Conservation (phyloP, 495 filamentous ascomycete genomes). For the Amniculicola lignicola region DNA sequence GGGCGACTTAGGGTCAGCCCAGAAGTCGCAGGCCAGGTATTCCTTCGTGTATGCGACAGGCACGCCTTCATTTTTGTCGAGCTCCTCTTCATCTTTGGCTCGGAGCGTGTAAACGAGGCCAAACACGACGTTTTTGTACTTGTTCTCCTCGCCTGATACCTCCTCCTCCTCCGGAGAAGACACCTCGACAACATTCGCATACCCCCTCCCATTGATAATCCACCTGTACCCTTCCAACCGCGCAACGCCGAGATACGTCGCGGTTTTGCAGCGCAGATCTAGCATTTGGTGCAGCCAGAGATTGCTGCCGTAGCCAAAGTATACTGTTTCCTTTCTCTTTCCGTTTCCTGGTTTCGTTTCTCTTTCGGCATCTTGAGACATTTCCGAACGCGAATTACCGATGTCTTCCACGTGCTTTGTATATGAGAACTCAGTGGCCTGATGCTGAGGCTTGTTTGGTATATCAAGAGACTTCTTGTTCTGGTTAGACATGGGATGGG, state of each 20-base stretch:
- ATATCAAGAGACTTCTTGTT: no score
- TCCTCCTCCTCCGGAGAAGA: not conserved
- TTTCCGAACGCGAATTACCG: no score
- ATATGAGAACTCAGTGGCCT: no score
- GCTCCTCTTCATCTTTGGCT: conserved; percentile 44
- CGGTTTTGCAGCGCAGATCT: conserved; percentile 54
- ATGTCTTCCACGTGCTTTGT: no score
- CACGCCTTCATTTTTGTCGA: conserved; percentile 60
- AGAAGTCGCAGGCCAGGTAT: conserved; percentile 43
- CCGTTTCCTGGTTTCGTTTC: no score
- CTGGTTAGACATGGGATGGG: no score
- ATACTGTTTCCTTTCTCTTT: conserved; percentile 45
- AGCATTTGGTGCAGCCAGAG: conserved; percentile 69
- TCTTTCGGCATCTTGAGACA: no score
- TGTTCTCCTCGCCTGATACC: not conserved
- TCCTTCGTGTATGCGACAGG: conserved; percentile 53
- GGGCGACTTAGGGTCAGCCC: no score
- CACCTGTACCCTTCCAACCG: conserved; percentile 56
- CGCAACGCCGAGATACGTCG: conserved; percentile 48
- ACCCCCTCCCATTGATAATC: conserved; percentile 65
- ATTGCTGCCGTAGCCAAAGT: conserved; percentile 76
- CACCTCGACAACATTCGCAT: conserved; percentile 61
- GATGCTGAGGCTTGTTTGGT: no score
- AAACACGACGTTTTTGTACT: conserved; percentile 38
- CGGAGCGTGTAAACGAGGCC: conserved; percentile 54